Evolutionary conservation across 257 asterid genomes (phyloP).

Genomic region (Solanum chilense): DNA sequence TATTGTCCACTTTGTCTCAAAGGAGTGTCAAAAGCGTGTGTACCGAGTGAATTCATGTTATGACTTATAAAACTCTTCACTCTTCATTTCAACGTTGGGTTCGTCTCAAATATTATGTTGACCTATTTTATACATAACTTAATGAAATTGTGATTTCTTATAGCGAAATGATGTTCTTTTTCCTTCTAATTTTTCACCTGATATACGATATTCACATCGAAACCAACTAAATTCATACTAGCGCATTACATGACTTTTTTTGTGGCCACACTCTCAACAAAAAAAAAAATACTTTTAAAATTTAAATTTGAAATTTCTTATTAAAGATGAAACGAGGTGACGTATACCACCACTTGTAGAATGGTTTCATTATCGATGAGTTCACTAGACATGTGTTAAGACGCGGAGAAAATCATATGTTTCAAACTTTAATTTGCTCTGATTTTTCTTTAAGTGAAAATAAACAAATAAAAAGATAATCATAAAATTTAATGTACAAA

Average conservation of each 20-base stretch:
- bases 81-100: neutral
- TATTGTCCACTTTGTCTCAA: too few relatives aligned
- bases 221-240: neutral
- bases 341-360: neutral
- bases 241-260: neutral
- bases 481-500: neutral
- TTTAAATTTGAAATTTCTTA: rapidly evolving
- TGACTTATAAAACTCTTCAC: too few relatives aligned
- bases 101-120: neutral
- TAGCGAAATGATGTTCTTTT: neutral
- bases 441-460: neutral
- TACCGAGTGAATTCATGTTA: too few relatives aligned
- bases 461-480: neutral
- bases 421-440: neutral
- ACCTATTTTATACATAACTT: neutral
- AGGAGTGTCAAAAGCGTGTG: too few relatives aligned
- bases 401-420: neutral
- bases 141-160: neutral
- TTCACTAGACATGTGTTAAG: neutral
- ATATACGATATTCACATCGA: rapidly evolving
- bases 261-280: rapidly evolving
- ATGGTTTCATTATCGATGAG: neutral
- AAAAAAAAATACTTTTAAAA: neutral
- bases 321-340: neutral
- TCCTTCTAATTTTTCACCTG: neutral